Evolutionary conservation across 2,329 filamentous ascomycete genomes (phyloP).

Genomic region (Paraphoma sp.): DNA sequence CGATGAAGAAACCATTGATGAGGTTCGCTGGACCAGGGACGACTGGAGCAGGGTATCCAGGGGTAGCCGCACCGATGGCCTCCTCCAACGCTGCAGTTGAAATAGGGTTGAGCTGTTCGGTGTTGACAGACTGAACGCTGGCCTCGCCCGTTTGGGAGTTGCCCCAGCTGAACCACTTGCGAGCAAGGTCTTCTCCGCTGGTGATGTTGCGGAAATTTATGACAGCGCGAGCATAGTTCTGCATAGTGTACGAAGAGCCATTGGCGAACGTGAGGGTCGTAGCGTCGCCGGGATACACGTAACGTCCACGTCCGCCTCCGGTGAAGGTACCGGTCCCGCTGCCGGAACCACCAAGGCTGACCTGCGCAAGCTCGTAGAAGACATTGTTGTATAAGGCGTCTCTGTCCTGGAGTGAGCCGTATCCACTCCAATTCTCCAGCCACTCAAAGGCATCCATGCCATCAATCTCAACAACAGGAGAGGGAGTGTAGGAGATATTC

Average conservation of each 20-base stretch:
- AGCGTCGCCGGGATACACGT: constrained; percentile 50
- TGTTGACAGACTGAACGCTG: not conserved
- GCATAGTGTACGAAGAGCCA: constrained; percentile 46
- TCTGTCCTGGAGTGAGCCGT: constrained; percentile 60
- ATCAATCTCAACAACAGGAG: constrained; percentile 63
- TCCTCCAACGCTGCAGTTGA: constrained; percentile 11
- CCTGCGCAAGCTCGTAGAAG: constrained; percentile 55
- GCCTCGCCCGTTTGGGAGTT: constrained; percentile 5
- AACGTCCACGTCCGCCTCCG: constrained; percentile 52
- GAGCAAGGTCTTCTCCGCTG: constrained; percentile 50
- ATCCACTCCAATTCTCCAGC: constrained; percentile 55
- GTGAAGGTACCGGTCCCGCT: constrained; percentile 52
- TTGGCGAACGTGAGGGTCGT: constrained; percentile 56
- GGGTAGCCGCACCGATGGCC: constrained; percentile 24
- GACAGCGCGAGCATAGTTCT: constrained; percentile 53
- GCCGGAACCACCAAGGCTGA: constrained; percentile 50
- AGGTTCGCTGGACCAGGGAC: constrained; percentile 47
- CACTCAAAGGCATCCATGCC: constrained; percentile 58
- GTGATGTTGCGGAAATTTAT: constrained; percentile 49
- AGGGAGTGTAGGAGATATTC: constrained; percentile 55
- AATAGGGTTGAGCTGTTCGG: constrained; percentile 2
- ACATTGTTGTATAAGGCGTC: constrained; percentile 64
- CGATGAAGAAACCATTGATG: constrained; percentile 56
- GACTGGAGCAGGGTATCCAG: constrained; percentile 53
- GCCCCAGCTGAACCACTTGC: constrained; percentile 45